Percentiles rank a stretch among this genome's conserved stretches.
phyloP scores from a whole-genome alignment of 305 asterid genomes.

The Solanum hybrid region DNA sequence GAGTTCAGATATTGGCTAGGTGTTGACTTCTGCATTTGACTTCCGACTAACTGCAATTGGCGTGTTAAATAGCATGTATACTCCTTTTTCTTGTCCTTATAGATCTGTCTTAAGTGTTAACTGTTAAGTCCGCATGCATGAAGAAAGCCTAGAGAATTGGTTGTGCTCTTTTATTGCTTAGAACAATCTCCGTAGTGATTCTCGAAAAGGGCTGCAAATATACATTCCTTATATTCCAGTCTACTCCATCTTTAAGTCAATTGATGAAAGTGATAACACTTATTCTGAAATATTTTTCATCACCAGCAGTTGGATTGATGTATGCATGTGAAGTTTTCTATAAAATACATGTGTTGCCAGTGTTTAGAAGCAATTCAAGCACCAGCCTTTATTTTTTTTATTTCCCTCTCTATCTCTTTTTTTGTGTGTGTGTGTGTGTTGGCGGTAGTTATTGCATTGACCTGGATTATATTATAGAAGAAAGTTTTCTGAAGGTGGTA shows the following conservation, averaged over 20 bases:
- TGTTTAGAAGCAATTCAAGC: neutral
- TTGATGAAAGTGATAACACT: neutral
- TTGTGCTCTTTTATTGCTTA: neutral
- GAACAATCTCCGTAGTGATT: neutral
- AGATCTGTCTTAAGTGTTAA: neutral
- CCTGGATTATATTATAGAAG: neutral
- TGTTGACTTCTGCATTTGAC: neutral
- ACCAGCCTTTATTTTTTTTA: neutral
- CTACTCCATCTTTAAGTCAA: neutral
- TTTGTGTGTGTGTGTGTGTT: neutral
- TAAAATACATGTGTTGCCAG: neutral
- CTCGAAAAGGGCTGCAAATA: neutral
- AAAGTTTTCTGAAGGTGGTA: neutral
- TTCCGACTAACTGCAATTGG: neutral
- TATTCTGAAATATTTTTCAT: neutral
- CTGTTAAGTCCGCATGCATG: neutral
- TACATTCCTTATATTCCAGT: neutral
- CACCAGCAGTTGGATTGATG: neutral
- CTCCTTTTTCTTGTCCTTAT: neutral
- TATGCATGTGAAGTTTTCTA: neutral
- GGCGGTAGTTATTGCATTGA: neutral
- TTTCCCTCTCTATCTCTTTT: neutral
- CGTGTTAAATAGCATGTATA: neutral
- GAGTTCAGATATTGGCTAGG: constrained; percentile 8
- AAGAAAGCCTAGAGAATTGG: neutral